These are phyloP conservation scores for Metschnikowia gruessii DNA, from an alignment of 805 yeast genomes.

Conservation along the genomic window DNA sequence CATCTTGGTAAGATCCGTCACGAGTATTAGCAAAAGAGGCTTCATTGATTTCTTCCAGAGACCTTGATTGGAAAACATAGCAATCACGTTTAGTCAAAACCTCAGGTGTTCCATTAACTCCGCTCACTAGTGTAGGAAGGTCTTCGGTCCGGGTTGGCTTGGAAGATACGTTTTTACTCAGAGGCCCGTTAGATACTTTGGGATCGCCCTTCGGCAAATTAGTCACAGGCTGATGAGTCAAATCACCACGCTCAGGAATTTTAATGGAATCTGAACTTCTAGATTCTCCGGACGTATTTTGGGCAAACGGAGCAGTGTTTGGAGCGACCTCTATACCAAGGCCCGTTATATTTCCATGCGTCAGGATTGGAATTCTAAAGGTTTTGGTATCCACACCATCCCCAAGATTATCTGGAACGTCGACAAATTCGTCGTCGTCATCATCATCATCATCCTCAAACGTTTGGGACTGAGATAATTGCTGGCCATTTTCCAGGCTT, in stretches of 20 bases:
- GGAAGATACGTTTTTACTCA: neutral
- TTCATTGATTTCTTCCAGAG: neutral
- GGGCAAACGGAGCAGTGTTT: neutral
- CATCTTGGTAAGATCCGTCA: neutral
- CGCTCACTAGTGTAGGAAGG: conserved; percentile 9
- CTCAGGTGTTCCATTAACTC: conserved; percentile 2
- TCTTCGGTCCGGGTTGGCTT: conserved; percentile 1
- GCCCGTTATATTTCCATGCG: neutral
- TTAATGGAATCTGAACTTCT: conserved; percentile 1
- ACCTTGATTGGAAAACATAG: conserved; percentile 3
- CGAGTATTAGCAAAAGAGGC: neutral
- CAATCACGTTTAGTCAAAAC: conserved; percentile 1
- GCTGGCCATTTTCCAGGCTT: neutral
- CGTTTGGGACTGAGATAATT: neutral
- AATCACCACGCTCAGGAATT: conserved; percentile 5
- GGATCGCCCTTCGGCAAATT: neutral
- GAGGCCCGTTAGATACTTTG: neutral
- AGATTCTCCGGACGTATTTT: neutral
- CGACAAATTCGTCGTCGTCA: conserved; percentile 16
- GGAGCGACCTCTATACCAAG: neutral
- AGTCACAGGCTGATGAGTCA: conserved; percentile 5
- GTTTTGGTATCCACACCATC: conserved; percentile 9
- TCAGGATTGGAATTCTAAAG: conserved; percentile 4
- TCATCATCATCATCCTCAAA: conserved; percentile 8
- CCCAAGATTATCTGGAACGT: conserved; percentile 16